phyloP scores from a whole-genome alignment of 768 basidiomycete species.

The Leucocoprinus sp. region DNA sequence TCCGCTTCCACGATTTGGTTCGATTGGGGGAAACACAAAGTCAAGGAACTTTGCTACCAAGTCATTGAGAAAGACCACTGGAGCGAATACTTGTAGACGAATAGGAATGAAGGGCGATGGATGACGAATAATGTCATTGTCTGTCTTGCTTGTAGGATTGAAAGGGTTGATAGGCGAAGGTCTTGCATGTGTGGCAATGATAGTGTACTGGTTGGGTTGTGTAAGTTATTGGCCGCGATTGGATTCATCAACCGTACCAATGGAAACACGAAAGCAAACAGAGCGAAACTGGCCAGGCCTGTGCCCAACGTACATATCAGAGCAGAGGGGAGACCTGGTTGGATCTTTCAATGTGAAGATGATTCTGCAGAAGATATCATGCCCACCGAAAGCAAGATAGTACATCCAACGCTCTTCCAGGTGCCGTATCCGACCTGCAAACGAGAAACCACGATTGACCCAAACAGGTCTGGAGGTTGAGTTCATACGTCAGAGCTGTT shows the following conservation, averaged over 20 bases:
- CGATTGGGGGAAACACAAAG: conserved; percentile 2
- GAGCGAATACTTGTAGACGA: conserved; percentile 66
- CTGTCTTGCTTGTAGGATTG: conserved; percentile 35
- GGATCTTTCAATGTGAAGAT: conserved; percentile 4
- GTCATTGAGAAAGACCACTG: conserved; percentile 72
- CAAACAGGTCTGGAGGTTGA: conserved; percentile 54
- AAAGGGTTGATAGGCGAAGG: conserved; percentile 75
- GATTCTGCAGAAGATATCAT: background rate
- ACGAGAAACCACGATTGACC: conserved; percentile 65
- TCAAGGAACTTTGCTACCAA: conserved; percentile 48
- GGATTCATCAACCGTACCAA: conserved; percentile 36
- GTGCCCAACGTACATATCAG: conserved; percentile 66
- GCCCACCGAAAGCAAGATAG: conserved; percentile 71
- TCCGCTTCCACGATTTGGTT: conserved; percentile 25
- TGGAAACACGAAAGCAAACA: conserved; percentile 80
- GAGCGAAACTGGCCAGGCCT: conserved; percentile 68
- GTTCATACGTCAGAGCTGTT: background rate
- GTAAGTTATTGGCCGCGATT: background rate
- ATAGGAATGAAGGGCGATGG: conserved; percentile 77
- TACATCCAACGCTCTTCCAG: conserved; percentile 89
- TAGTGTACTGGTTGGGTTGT: conserved; percentile 54
- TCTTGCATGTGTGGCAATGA: conserved; percentile 73
- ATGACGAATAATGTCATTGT: conserved; percentile 41
- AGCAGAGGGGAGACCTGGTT: conserved; percentile 62
- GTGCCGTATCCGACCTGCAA: conserved; percentile 60